Base-by-base conservation (phyloP, 768 basidiomycete genomes). In the Naganishia kalamii region DNA sequence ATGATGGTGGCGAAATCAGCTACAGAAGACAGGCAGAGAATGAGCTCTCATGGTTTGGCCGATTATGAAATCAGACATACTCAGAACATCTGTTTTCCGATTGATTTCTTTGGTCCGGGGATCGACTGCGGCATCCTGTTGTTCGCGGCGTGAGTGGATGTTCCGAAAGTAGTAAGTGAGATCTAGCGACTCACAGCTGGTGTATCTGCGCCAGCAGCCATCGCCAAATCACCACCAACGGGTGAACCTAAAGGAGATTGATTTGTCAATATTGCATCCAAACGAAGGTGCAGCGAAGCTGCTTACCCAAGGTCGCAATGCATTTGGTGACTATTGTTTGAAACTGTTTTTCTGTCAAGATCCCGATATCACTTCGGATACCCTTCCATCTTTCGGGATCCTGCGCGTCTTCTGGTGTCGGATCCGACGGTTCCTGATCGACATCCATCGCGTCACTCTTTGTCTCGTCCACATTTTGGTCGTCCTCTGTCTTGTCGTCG, bases 321-420 rank as follows among this genome's bases (percentile, higher is more conserved):
- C 88, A 89, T 80, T 91, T 92, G 72, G 87, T 88, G 88, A 93
- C 92, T 70, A 94, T 80, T 65, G 87, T 83, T 69, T 85, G 84
- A 85, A 89, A 93, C 72, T 93, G 87, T 70, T 86, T 83, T 68
- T 90, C 86, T 49, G 86, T 85, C 75, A 88, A 89, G 57, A 94
- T 83, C 23, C 92, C 92, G 30, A 93, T 86, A 74, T 77, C 76
- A 27, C 73, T 75, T 60, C 76, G 68, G 23, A 77, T 74, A 3
- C 76, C 76, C 25, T 29, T 68, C 76, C 76, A 77, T 13, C 70
- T 74, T 63, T 75, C 70, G 19, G 72, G 70, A 46, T 74, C 69
- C 62, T 74, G 70, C 33, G n/a, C 59, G 44, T 68, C 62, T 4
- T 69, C 70, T 7, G 71, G 49, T 13, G 71, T 65, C 12, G 71